Percentiles rank a stretch among this genome's conserved stretches.
phyloP scores from a whole-genome alignment of 1,284 basidiomycete genomes.

The Gomphus sp. region DNA sequence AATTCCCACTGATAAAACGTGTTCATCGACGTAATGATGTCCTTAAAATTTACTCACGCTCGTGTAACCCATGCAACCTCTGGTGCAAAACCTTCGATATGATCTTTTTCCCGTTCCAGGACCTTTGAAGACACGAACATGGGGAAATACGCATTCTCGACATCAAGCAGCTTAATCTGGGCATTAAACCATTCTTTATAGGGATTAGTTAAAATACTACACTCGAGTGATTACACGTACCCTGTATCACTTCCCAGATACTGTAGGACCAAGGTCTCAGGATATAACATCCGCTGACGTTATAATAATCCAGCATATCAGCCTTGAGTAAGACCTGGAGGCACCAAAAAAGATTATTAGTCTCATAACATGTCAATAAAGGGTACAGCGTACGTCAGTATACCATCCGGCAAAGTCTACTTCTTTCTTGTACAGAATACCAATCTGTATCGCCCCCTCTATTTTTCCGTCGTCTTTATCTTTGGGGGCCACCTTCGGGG shows the following conservation, averaged over 20 bases:
- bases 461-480: constrained; percentile 70
- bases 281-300: constrained; percentile 97
- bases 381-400: constrained; percentile 58
- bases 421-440: constrained; percentile 91
- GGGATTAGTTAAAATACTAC: neutral
- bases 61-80: constrained; percentile 99
- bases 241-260: constrained; percentile 95
- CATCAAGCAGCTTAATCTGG: constrained; percentile 89
- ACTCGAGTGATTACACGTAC: constrained; percentile 28
- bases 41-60: constrained; percentile 52
- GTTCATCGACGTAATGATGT: neutral
- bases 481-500: constrained; percentile 31
- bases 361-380: neutral
- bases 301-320: constrained; percentile 99
- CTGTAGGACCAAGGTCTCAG: constrained; percentile 96
- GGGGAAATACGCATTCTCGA: constrained; percentile 98
- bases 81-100: constrained; percentile 99
- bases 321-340: constrained; percentile 90
- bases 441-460: constrained; percentile 84
- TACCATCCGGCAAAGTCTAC: constrained; percentile 94
- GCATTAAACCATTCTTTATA: constrained; percentile 79
- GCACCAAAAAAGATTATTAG: neutral
- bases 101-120: constrained; percentile 95
- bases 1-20: constrained; percentile 60
- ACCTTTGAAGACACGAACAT: constrained; percentile 96